Conservation (phyloP, 176 grass and related monocot genomes). For the Oryza glumipatula region DNA sequence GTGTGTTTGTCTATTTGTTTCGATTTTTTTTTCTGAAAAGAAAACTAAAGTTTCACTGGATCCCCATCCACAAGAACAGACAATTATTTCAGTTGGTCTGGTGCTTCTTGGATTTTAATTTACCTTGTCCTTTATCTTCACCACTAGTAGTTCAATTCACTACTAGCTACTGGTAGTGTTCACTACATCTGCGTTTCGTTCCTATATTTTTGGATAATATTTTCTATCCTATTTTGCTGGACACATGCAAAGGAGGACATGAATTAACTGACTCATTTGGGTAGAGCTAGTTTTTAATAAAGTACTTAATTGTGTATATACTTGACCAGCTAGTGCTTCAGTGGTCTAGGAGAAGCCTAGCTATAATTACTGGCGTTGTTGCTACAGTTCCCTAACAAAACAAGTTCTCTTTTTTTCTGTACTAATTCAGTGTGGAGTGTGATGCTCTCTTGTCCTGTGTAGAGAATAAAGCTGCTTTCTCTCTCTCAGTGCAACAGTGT, state of each 20-base stretch:
- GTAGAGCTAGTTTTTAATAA: neutral
- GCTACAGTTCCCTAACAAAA: slow-evolving; percentile 8
- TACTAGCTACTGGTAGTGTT: neutral
- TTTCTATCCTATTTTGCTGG: neutral
- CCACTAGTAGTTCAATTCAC: neutral
- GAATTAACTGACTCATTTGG: neutral
- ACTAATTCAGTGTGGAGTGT: neutral
- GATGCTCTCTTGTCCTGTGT: slow-evolving; percentile 1
- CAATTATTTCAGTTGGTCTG: neutral
- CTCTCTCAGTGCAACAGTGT: slow-evolving; percentile 18
- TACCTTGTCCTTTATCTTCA: neutral
- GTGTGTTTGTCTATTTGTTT: neutral
- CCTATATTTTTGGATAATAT: neutral
- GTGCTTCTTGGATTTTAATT: neutral
- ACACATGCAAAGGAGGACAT: neutral
- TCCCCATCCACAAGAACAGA: neutral
- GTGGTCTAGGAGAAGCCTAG: neutral
- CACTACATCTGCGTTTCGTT: neutral
- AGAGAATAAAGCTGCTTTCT: slow-evolving; percentile 24
- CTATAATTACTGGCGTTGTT: neutral
- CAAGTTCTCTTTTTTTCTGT: slow-evolving; percentile 17
- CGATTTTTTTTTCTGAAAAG: neutral
- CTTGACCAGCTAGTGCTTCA: too few species aligned
- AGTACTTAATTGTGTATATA: too few species aligned
- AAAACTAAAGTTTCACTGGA: neutral